Evolutionary conservation across 352 stramenopile genomes (phyloP).

Genomic region (Phytophthora lateralis): DNA sequence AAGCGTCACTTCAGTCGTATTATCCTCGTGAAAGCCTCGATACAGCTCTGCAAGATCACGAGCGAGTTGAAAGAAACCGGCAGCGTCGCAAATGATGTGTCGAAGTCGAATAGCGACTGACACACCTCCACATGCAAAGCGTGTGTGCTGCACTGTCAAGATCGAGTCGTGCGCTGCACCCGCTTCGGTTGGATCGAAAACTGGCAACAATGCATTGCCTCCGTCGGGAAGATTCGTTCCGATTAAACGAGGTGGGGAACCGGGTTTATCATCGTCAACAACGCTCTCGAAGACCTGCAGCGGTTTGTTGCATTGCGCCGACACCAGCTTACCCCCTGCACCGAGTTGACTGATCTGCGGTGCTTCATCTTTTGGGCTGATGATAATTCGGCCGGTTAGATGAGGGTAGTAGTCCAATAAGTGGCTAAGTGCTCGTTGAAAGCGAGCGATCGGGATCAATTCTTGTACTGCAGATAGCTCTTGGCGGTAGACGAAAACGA

Average conservation of each 20-base stretch:
- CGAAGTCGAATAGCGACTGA: conserved; percentile 26
- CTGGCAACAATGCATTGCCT: conserved; percentile 26
- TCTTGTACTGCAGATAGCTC: conserved; percentile 4
- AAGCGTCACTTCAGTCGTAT: background rate
- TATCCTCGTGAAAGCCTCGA: background rate
- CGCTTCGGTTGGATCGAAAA: conserved; percentile 25
- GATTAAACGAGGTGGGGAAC: conserved; percentile 24
- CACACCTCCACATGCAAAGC: conserved; percentile 25
- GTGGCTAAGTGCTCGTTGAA: background rate
- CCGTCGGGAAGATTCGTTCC: conserved; percentile 19
- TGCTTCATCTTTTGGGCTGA: conserved; percentile 7
- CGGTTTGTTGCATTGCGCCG: conserved; percentile 6
- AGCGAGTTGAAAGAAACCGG: conserved; percentile 25
- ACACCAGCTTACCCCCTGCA: conserved; percentile 8
- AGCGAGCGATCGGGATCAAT: conserved; percentile 14
- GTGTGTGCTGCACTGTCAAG: conserved; percentile 29
- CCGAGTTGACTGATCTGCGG: conserved; percentile 10
- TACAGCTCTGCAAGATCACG: conserved; percentile 21
- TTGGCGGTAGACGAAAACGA: conserved; percentile 27
- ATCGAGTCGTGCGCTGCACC: conserved; percentile 22
- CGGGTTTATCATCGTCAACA: conserved; percentile 19
- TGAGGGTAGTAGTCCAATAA: conserved; percentile 21
- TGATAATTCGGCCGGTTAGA: conserved; percentile 15
- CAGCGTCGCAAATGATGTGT: conserved; percentile 32
- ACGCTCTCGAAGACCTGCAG: conserved; percentile 2